Evolutionary conservation across 768 basidiomycete species (phyloP).

Genomic region (Lyophyllum semitale): DNA sequence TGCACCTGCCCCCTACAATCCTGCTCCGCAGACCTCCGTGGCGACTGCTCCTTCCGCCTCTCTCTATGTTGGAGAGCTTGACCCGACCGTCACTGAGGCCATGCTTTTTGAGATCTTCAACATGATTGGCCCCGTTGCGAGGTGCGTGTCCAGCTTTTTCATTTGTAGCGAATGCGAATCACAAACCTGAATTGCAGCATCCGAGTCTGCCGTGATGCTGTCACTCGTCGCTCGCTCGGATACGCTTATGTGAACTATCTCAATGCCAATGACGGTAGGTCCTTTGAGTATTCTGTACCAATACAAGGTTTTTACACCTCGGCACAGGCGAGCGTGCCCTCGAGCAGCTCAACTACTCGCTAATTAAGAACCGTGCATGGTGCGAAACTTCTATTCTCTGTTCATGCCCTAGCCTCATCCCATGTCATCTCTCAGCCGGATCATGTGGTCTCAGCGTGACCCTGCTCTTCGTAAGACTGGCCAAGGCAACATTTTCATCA

Average conservation of each 20-base stretch:
- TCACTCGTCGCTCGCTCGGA: constrained; percentile 98
- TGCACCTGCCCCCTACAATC: constrained; percentile 56
- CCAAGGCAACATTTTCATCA: constrained; percentile 99
- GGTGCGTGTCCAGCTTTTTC: constrained; percentile 46
- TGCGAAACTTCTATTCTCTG: constrained; percentile 33
- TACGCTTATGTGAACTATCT: constrained; percentile 99
- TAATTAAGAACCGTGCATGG: constrained; percentile 98
- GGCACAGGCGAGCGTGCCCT: constrained; percentile 89
- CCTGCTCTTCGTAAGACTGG: constrained; percentile 99
- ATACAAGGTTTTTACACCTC: constrained; percentile 5
- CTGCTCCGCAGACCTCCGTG: constrained; percentile 53
- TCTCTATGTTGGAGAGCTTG: constrained; percentile 98
- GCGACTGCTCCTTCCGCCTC: constrained; percentile 82
- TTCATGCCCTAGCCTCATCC: not conserved
- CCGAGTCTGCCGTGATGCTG: constrained; percentile 99
- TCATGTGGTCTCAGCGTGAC: constrained; percentile 99
- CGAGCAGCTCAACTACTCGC: constrained; percentile 98
- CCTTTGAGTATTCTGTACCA: constrained; percentile 14
- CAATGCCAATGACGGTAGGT: constrained; percentile 88
- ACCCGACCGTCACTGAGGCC: constrained; percentile 96
- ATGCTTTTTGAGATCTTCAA: constrained; percentile 99
- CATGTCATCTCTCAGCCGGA: constrained; percentile 61
- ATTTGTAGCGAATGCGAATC: not conserved
- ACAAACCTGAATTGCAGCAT: constrained; percentile 57
- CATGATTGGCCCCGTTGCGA: constrained; percentile 98